Base-by-base conservation (phyloP, 441 rosid genomes). In the Gossypium lobatum region DNA sequence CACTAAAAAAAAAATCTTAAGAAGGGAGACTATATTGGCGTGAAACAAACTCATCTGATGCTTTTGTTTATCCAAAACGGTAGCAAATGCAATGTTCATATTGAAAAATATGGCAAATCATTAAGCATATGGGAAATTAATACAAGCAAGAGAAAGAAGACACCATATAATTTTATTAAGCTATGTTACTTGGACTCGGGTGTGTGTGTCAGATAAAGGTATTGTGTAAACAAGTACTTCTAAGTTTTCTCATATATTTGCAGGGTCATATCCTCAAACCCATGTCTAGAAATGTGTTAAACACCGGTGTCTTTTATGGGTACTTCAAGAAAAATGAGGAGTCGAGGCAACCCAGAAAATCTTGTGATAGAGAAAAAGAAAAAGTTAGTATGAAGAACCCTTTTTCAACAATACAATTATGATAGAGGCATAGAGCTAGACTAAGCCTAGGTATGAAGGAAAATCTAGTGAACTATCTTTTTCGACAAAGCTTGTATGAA, bases 341-440 rank as follows among this genome's bases (percentile, higher is more conserved):
- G 61, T 21, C 61, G 23, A 3, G 11, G 61, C 23, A 20, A 57
- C 61, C 14, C 20, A 20, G 26, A 57, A 57, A 9, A 20, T 57
- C 26, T 21, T 21, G 21, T 20, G 60, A 18, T 10, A 20, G 1
- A 0, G 60, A 20, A 20, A 55, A 20, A 20, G 26, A 34, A 55
- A 20, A 55, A 7, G 60, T 54, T 54, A 18, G 28, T 20, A 8
- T 55, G 21, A 20, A 25, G 71, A 23, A 26, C 58, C 14, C 42
- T 48, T 21, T 46, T 65, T 65, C 57, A 45, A 46, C 6, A 9
- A 37, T 46, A 16, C 11, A 23, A 50, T 26, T 17, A 67, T 7
- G 71, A 66, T 23, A 46, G 18, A 64, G 53, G n/a, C 52, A 64
- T 34, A 64, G 31, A 48, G 57, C 71, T 45, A 48, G 13, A 65